phyloP scores from a whole-genome alignment of 495 filamentous ascomycete genomes.

The Chaetomium tenue region DNA sequence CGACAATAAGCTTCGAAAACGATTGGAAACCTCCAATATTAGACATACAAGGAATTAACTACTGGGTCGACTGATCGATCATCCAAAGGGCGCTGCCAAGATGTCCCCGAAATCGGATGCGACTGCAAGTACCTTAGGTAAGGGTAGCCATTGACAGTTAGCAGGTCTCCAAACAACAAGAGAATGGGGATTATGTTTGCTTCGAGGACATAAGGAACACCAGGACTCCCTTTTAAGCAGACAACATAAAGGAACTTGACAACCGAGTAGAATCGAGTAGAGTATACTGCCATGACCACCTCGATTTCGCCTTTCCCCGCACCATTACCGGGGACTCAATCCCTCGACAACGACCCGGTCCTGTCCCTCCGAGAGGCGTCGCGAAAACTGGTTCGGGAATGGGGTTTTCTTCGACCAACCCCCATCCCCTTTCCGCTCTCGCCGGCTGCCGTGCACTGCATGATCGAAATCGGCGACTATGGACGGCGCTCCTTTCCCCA shows the following conservation, averaged over 20 bases:
- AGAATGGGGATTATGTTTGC: no score
- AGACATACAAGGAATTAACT: no score
- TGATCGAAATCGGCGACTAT: slow-evolving; percentile 32
- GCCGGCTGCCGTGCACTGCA: slow-evolving; percentile 28
- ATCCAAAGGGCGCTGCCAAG: background rate
- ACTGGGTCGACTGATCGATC: background rate
- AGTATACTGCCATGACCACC: background rate
- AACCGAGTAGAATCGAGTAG: no score
- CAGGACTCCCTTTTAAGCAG: no score
- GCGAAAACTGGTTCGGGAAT: slow-evolving; percentile 31
- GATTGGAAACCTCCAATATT: no score
- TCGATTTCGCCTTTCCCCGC: background rate
- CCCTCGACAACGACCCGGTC: background rate
- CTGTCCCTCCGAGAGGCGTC: slow-evolving; percentile 30
- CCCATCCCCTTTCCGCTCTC: slow-evolving; percentile 26
- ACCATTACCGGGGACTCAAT: background rate
- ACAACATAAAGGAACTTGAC: no score
- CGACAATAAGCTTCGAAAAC: no score
- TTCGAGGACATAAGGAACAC: no score
- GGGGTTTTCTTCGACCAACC: slow-evolving; percentile 27
- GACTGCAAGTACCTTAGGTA: no score
- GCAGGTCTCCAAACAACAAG: no score
- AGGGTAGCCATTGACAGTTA: no score
- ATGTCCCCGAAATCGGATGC: slow-evolving; percentile 9
- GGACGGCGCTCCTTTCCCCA: slow-evolving; percentile 9